These are phyloP conservation scores for Heliocybe sulcata DNA, from an alignment of 1,284 basidiomycete species.

Conservation along the genomic window DNA sequence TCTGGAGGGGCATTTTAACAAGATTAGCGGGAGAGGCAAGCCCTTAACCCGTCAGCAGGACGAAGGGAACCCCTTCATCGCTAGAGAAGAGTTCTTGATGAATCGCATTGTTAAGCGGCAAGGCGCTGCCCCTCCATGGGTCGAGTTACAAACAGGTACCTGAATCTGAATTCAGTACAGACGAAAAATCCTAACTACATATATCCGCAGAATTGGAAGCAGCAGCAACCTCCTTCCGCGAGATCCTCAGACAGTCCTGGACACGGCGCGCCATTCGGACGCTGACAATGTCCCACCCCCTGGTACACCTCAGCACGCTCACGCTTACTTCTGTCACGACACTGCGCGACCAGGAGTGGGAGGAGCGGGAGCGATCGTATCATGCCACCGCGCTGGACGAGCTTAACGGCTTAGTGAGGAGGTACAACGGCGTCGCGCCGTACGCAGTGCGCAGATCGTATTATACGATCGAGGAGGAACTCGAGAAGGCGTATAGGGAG, in stretches of 20 bases:
- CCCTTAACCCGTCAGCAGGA: constrained; percentile 56
- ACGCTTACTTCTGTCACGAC: constrained; percentile 35
- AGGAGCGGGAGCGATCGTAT: constrained; percentile 59
- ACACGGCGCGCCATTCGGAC: constrained; percentile 56
- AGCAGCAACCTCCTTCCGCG: constrained; percentile 56
- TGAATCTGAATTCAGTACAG: too few species aligned
- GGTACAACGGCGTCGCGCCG: constrained; percentile 78
- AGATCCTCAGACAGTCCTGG: constrained; percentile 59
- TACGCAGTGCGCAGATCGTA: constrained; percentile 62
- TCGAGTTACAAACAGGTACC: constrained; percentile 74
- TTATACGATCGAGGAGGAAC: constrained; percentile 48
- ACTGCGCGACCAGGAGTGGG: constrained; percentile 72
- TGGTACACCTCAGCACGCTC: constrained; percentile 33
- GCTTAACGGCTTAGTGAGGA: constrained; percentile 67
- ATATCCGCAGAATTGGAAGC: constrained; percentile 39
- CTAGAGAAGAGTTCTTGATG: constrained; percentile 77
- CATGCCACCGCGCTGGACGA: constrained; percentile 66
- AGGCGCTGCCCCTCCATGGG: constrained; percentile 86
- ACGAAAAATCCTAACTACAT: too few species aligned
- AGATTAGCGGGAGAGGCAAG: constrained; percentile 70
- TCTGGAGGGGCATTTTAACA: constrained; percentile 62
- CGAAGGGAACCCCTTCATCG: constrained; percentile 78
- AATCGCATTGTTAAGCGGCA: constrained; percentile 85
- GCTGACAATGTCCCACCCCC: constrained; percentile 41
- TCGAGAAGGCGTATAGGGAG: constrained; percentile 48